These are phyloP conservation scores for Syzygium grande DNA, from an alignment of 345 rosid species.

Conservation along the genomic window DNA sequence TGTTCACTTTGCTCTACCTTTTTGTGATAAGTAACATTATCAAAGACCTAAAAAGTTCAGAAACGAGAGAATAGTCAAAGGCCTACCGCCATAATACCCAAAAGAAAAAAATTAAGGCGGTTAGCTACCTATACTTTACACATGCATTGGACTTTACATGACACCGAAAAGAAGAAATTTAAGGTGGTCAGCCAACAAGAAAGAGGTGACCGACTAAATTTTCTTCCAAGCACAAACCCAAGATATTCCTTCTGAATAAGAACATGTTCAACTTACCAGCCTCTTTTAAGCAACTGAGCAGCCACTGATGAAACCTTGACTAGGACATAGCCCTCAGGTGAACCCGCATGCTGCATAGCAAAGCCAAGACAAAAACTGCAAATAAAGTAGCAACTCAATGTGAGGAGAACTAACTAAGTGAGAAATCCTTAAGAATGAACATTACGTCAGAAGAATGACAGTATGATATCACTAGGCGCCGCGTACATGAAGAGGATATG, in stretches of 20 bases:
- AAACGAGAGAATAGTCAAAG: not conserved
- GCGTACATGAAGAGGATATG: not conserved
- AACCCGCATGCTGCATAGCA: slow-evolving; percentile 73
- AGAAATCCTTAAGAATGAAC: not conserved
- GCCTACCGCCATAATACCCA: not conserved
- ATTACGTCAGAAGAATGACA: not conserved
- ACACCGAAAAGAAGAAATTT: not conserved
- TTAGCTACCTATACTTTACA: not conserved
- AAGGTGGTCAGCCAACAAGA: not conserved
- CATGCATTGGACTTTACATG: not conserved
- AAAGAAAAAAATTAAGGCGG: not conserved
- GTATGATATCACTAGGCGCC: not conserved
- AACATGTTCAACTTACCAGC: slow-evolving; percentile 55
- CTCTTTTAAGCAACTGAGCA: slow-evolving; percentile 93
- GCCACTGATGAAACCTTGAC: slow-evolving; percentile 94
- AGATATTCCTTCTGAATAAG: not conserved
- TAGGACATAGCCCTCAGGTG: slow-evolving; percentile 78
- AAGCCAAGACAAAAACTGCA: slow-evolving; percentile 85
- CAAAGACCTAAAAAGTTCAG: not conserved
- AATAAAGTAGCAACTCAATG: not conserved
- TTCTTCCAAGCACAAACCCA: not conserved
- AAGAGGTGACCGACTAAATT: not conserved
- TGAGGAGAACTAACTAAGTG: not conserved
- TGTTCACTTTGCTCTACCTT: not conserved
- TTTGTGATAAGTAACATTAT: not conserved